Conservation (phyloP, 139 green algal species). For the Zygnema cylindricum region DNA sequence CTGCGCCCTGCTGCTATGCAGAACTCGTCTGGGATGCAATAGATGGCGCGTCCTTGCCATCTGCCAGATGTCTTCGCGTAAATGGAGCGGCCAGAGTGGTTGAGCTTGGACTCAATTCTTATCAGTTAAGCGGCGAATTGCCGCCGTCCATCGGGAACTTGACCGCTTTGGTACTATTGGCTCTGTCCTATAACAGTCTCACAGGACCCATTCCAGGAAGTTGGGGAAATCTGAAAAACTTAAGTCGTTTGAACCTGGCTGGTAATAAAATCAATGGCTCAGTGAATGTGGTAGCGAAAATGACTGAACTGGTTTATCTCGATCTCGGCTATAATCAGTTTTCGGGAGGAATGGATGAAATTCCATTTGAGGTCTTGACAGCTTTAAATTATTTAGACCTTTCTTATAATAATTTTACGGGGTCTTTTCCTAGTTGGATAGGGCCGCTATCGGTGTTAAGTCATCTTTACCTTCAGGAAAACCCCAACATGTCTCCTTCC, state of each 20-base stretch:
- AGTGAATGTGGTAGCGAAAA: neutral
- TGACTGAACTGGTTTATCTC: neutral
- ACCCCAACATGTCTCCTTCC: neutral
- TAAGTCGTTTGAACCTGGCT: neutral
- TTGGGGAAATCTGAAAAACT: neutral
- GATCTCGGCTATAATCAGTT: neutral
- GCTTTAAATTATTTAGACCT: neutral
- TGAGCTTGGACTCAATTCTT: neutral
- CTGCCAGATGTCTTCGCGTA: no score
- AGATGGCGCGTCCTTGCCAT: no score
- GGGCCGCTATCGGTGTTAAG: neutral
- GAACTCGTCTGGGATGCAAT: no score
- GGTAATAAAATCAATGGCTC: constrained; percentile 5
- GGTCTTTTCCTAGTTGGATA: neutral
- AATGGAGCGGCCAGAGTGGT: no score
- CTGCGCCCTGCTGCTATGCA: no score
- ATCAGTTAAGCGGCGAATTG: neutral
- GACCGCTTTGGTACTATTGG: neutral
- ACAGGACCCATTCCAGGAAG: constrained; percentile 12
- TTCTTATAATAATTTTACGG: neutral
- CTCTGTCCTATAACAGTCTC: neutral
- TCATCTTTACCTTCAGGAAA: neutral
- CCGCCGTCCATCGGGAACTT: neutral
- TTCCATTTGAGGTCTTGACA: neutral
- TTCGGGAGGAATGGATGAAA: neutral